Conservation (phyloP, 2,329 filamentous ascomycete genomes). For the Pseudogymnoascus sp. region DNA sequence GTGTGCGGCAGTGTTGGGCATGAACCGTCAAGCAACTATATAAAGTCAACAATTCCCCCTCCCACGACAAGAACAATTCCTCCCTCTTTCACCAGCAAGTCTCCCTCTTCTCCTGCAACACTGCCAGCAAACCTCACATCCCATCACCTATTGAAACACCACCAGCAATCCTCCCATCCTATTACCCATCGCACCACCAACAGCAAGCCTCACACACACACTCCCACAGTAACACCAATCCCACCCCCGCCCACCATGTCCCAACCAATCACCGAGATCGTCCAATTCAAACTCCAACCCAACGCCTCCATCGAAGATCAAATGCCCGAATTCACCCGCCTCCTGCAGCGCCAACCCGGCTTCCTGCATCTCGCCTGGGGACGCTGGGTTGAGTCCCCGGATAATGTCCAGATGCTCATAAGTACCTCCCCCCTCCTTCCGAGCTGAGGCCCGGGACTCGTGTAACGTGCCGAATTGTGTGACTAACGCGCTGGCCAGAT, state of each 20-base stretch:
- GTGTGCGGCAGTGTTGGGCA: neutral
- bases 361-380: neutral
- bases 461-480: neutral
- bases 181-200: neutral
- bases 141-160: neutral
- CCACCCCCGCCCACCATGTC: neutral
- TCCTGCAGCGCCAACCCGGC: conserved; percentile 5
- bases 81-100: neutral
- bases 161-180: neutral
- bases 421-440: neutral
- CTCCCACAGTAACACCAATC: neutral
- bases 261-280: conserved; percentile 8
- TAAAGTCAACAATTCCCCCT: neutral
- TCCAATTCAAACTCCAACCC: neutral
- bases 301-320: neutral
- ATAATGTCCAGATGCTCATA: conserved; percentile 2
- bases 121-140: neutral
- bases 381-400: neutral
- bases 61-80: neutral
- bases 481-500: neutral
- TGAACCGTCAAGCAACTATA: neutral
- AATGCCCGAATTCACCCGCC: neutral
- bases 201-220: neutral
- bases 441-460: neutral
- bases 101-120: neutral